Base-by-base conservation (phyloP, 345 rosid species). In the Euphorbia peplus region DNA sequence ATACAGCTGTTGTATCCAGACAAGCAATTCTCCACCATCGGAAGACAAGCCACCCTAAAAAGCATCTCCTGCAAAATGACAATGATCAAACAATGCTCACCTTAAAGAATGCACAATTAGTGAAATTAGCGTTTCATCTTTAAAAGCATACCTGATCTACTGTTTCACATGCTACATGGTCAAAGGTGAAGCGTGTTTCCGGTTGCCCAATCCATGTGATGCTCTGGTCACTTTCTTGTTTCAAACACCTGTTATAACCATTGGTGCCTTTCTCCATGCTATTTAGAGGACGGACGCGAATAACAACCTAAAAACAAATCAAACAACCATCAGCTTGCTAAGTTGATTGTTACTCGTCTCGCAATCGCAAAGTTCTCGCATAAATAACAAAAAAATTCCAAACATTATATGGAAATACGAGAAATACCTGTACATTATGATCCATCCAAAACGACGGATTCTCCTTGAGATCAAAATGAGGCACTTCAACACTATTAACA, bases 371-470 rank as follows among this genome's bases (percentile, higher is more conserved):
- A 13, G 28, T 51, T 32, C 68, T 15, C 29, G 15, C 28, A 62
- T 18, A 46, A 25, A 63, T 0, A n/a, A 16, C 24, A 51, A 42
- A n/a, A n/a, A n/a, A n/a, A n/a, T n/a, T n/a, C n/a, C 10, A 3
- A 6, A 55, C 15, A 71, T 55, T 4, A 59, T 15, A 50, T 30
- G 2, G 13, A 16, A 35, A 60, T 28, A 15, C 8, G 15, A 54
- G 18, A 52, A 52, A 2, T 77, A 90, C 98, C 97, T 93, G 98
- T 76, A 93, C 95, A 76, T 85, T 93, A 72, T 93, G 97, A 69
- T 93, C 98, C 97, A 93, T 87, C 98, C 98, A 93, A 80, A 93
- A 93, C 2, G 97, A 90, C 29, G 97, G 93, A 78, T 93, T 90
- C 65, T 91, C 98, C 64, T 83, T 89, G 56, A 93, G 92, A 70